phyloP scores from a whole-genome alignment of 2,329 filamentous ascomycete species.

The Colletotrichum orchidophilum region DNA sequence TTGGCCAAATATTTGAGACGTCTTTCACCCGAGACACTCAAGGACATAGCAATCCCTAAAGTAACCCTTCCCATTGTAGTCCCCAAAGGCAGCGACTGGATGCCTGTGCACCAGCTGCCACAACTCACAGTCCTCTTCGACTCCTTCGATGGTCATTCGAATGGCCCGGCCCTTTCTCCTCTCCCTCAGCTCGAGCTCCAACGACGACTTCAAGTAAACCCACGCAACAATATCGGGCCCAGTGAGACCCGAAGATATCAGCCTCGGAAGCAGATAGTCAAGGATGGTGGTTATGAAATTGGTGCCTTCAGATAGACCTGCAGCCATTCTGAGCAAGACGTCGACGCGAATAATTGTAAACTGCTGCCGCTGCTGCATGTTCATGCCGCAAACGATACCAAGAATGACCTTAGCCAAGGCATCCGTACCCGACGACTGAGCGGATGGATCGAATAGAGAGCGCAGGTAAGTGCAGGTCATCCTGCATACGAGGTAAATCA shows the following conservation, averaged over 20 bases:
- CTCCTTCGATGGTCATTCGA: slow-evolving; percentile 1
- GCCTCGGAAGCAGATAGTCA: slow-evolving; percentile 14
- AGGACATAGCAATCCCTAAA: slow-evolving; percentile 17
- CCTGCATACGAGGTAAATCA: slow-evolving; percentile 9
- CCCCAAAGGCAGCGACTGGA: slow-evolving; percentile 13
- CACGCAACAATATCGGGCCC: slow-evolving; percentile 10
- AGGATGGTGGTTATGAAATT: slow-evolving; percentile 20
- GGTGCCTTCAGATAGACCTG: neutral
- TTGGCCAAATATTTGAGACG: no score
- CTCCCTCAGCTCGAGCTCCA: slow-evolving; percentile 12
- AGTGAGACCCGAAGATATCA: neutral
- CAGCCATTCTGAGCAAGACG: neutral
- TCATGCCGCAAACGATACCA: slow-evolving; percentile 20
- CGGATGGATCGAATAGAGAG: slow-evolving; percentile 8
- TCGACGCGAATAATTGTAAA: slow-evolving; percentile 21
- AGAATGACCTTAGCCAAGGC: slow-evolving; percentile 9
- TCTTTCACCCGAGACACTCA: neutral
- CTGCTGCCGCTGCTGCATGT: slow-evolving; percentile 5
- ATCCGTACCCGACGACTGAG: neutral
- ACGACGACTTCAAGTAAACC: neutral
- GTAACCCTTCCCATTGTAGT: slow-evolving; percentile 15
- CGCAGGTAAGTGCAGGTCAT: slow-evolving; percentile 18
- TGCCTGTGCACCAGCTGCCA: neutral
- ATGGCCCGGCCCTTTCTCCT: slow-evolving; percentile 4
- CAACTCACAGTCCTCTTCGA: slow-evolving; percentile 12